These are phyloP conservation scores for Lobosporangium transversale DNA, from an alignment of 192 early-diverging fungal species.

Conservation along the genomic window DNA sequence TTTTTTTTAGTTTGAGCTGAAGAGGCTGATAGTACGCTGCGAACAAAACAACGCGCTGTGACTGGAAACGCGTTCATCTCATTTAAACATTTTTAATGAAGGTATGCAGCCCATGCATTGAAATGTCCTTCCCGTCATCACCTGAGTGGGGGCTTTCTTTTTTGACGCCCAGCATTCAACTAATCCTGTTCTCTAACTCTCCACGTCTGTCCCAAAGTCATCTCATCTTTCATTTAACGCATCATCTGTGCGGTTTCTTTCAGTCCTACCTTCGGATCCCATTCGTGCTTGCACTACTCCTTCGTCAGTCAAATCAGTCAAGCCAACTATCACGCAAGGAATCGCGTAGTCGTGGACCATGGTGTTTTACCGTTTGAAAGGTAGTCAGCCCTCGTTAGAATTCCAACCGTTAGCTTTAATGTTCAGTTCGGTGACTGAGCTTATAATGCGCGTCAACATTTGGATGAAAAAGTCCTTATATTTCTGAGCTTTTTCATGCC, in stretches of 20 bases:
- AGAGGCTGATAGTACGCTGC: too few species aligned
- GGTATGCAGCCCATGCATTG: background rate
- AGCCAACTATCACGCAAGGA: background rate
- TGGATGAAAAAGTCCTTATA: too few species aligned
- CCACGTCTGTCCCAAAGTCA: background rate
- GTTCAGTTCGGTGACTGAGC: too few species aligned
- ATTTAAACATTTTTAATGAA: too few species aligned
- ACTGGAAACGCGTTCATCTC: too few species aligned
- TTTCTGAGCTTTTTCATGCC: background rate
- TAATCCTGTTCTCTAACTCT: background rate
- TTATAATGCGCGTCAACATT: background rate
- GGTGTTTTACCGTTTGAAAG: slow-evolving; percentile 54
- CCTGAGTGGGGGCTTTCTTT: too few species aligned
- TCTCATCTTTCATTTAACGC: background rate
- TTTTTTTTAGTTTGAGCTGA: too few species aligned
- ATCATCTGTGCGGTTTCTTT: background rate
- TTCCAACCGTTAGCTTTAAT: too few species aligned
- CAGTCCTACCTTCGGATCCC: too few species aligned
- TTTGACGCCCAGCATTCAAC: background rate
- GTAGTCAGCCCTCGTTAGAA: too few species aligned
- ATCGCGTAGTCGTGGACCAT: slow-evolving; percentile 11
- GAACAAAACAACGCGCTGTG: too few species aligned
- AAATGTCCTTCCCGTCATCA: background rate
- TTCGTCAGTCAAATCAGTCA: background rate
- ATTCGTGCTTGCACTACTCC: too few species aligned